Evolutionary conservation across 129 eudicot species (phyloP), one percentile per base, ranked within the genome.

Genomic region (Arctium minus): DNA sequence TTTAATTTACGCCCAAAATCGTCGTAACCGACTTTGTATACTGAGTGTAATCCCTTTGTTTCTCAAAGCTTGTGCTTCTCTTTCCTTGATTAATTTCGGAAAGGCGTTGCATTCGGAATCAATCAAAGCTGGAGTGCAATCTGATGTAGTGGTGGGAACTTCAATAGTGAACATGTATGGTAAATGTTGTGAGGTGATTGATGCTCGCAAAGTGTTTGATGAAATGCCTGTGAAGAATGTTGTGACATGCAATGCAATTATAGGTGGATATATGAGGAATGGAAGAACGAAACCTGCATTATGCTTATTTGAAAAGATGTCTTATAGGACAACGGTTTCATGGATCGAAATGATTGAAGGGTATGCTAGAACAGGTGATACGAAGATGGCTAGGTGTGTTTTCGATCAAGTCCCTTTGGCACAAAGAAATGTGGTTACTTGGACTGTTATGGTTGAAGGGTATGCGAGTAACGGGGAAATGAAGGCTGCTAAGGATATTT

Each of bases 291-390:
- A 29, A 38, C 32, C 81, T 35, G 94, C 88, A 1, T 68, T 15
- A 1, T 46, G 2, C 15, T 81, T 91, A 85, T 89, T 91, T 69
- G 79, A 64, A 39, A 70, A 29, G 17, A 91, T 89, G 93, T 9
- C 78, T 1, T 42, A 11, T 1, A 87, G 79, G 75, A 85, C 92
- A 39, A 77, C 69, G 0, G 87, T 89, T 35, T 83, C 92, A 18
- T 91, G 92, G 94, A 85, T 82, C 74, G 91, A 82, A 73, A 88
- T 91, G 88, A 87, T 91, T 8, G 81, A 77, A 62, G 92, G 92
- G 86, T 81, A 78, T 15, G 88, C 92, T 0, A 85, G 53, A 75
- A 79, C 38, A 29, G 89, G 92, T 13, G 89, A 91, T 80, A 73
- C 75, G 84, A 82, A 42, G 37, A 83, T 48, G 80, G 94, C 94